Percentiles rank a stretch among this genome's conserved stretches.
Evolutionary conservation across 1,284 basidiomycete genomes (phyloP).

Genomic region (Uromyces viciae-fabae): DNA sequence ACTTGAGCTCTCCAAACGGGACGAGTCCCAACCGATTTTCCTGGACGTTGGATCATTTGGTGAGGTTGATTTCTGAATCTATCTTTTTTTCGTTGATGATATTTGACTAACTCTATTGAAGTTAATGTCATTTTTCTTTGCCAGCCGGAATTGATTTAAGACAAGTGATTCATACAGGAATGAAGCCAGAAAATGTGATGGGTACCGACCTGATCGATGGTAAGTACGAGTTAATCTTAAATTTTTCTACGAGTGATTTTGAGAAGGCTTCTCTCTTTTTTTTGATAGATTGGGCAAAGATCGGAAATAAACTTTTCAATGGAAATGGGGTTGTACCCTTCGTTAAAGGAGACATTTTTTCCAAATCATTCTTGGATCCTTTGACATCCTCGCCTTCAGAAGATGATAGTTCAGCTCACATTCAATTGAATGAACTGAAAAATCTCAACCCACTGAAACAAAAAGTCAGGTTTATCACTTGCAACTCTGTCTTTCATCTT

Average conservation of each 20-base stretch:
- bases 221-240: neutral
- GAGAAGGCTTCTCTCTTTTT: neutral
- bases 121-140: neutral
- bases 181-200: constrained; percentile 30
- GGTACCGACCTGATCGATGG: constrained; percentile 31
- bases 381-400: neutral
- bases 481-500: constrained; percentile 32
- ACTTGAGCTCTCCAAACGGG: constrained; percentile 16
- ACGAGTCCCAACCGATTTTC: constrained; percentile 33
- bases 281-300: constrained; percentile 28
- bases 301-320: constrained; percentile 32
- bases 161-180: constrained; percentile 24
- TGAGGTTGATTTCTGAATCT: neutral
- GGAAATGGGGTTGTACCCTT: constrained; percentile 16
- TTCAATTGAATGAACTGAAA: constrained; percentile 1
- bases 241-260: no score
- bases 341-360: constrained; percentile 35
- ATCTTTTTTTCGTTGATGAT: neutral
- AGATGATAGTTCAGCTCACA: neutral
- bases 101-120: neutral
- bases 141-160: constrained; percentile 33
- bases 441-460: constrained; percentile 4
- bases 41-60: constrained; percentile 41
- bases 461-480: constrained; percentile 23
- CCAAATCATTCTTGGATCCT: constrained; percentile 23